A percentile compares a stretch with the other conserved stretches of the same genome.
Conservation (phyloP, 805 yeast genomes). For the Sugiyamaella lignohabitans region DNA sequence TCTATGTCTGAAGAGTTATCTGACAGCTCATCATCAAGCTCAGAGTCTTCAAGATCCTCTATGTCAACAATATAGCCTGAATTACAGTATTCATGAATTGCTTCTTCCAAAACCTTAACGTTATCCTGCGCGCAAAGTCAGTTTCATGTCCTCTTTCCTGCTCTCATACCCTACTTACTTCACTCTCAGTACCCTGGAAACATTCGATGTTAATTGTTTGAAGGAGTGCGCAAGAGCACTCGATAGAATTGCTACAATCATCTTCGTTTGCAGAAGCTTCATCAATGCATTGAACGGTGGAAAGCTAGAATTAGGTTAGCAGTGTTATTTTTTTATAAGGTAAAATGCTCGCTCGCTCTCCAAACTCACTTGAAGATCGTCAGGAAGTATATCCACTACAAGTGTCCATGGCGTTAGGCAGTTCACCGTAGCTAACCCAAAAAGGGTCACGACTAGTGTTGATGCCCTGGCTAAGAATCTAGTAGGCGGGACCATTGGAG, state of each 20-base stretch:
- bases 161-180: background rate
- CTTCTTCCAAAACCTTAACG: background rate
- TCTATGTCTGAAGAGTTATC: no score
- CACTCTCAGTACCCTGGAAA: background rate
- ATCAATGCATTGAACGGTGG: background rate
- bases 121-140: background rate
- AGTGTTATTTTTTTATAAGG: no score
- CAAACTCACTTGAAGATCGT: background rate
- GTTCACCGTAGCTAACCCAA: background rate
- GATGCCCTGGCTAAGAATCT: no score
- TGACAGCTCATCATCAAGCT: no score
- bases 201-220: background rate
- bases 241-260: background rate
- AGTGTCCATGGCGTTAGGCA: background rate
- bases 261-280: background rate
- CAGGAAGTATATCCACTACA: background rate
- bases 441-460: background rate
- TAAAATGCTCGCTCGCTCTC: background rate
- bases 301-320: background rate
- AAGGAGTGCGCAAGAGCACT: background rate
- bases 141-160: background rate
- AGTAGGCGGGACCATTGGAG: no score
- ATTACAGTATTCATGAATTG: background rate
- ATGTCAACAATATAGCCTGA: background rate
- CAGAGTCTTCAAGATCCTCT: no score